Conservation (phyloP, 805 yeast species). For the Grigorovia humatica region DNA sequence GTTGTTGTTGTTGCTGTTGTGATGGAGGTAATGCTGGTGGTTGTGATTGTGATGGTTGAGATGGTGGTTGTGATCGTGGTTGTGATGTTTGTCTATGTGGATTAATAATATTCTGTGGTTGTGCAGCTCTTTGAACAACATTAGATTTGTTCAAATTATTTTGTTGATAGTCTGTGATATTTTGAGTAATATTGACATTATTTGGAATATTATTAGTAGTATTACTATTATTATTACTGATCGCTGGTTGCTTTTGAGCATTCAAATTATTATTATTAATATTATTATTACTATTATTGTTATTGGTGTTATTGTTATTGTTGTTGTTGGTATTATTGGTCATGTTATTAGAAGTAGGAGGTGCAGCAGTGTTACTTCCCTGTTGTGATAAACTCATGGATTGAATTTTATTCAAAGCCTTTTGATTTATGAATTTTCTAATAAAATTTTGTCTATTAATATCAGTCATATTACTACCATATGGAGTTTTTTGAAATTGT, state of each 20-base stretch:
- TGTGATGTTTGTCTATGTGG: conserved; percentile 1
- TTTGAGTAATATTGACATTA: conserved; percentile 6
- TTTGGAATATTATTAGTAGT: background rate
- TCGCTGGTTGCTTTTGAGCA: background rate
- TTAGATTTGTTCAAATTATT: background rate
- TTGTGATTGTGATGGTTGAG: conserved; percentile 2
- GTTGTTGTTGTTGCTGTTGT: conserved; percentile 4
- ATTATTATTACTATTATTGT: too few relatives aligned
- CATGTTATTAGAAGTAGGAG: background rate
- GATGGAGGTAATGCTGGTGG: background rate
- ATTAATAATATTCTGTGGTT: conserved; percentile 5
- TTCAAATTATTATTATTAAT: background rate
- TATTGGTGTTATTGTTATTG: background rate
- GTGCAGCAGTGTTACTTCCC: background rate
- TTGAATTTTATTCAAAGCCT: conserved; percentile 28
- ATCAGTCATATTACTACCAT: conserved; percentile 20
- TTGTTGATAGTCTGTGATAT: conserved; percentile 9
- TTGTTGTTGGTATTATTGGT: background rate
- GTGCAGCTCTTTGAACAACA: background rate
- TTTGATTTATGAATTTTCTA: conserved; percentile 29
- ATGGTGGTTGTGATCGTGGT: conserved; percentile 9
- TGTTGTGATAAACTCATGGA: conserved; percentile 20
- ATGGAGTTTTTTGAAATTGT: conserved; percentile 27
- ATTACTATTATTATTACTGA: background rate
- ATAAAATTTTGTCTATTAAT: conserved; percentile 25